Evolutionary conservation across 225 moss, liverwort and hornwort species (phyloP).

Genomic region (Physcomitrium patens): DNA sequence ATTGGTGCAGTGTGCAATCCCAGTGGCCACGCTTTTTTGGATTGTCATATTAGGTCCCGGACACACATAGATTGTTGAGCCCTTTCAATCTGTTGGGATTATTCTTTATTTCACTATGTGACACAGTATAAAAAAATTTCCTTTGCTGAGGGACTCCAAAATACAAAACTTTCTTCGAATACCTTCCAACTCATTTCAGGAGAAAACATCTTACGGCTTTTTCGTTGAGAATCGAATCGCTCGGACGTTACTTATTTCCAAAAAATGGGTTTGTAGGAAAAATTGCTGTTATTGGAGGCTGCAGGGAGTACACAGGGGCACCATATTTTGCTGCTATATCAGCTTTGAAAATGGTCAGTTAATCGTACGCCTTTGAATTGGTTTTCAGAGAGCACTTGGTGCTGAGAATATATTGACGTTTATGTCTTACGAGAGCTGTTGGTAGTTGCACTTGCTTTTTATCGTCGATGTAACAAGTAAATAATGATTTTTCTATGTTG

Average conservation of each 20-base stretch:
- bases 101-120: no score
- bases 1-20: background rate
- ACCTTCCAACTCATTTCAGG: no score
- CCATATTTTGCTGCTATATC: constrained; percentile 93
- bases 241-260: constrained; percentile 15
- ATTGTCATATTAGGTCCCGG: background rate
- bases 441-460: background rate
- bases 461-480: background rate
- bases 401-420: background rate
- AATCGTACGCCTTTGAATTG: background rate
- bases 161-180: no score
- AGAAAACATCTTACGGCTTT: background rate
- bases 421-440: background rate
- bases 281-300: constrained; percentile 91
- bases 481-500: constrained; percentile 5
- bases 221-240: constrained; percentile 1
- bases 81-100: no score
- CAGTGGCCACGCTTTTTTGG: background rate
- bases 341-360: constrained; percentile 83
- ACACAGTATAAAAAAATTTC: no score
- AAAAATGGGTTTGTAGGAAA: constrained; percentile 57
- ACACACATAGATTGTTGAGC: no score
- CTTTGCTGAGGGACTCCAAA: no score
- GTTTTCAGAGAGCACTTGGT: background rate
- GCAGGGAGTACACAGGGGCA: constrained; percentile 98